Evolutionary conservation across 352 stramenopile species (phyloP).

Genomic region (Globisporangium mamillatum): DNA sequence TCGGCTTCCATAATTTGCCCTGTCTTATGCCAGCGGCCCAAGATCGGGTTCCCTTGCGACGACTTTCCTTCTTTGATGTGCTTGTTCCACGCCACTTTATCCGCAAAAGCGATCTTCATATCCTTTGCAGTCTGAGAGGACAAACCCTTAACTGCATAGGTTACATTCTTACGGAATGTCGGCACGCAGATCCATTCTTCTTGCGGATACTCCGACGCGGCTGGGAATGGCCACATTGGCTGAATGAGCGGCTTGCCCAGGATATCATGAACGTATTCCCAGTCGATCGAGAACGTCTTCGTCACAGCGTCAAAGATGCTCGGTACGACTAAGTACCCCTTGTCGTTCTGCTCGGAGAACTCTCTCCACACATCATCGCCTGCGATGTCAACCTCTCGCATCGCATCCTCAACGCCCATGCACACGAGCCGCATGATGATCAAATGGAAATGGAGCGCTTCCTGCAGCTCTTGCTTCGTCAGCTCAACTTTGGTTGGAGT

Average conservation of each 20-base stretch:
- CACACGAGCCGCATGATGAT: conserved; percentile 76
- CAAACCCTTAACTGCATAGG: conserved; percentile 56
- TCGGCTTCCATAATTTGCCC: conserved; percentile 62
- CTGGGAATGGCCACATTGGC: conserved; percentile 63
- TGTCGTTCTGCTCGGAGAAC: conserved; percentile 87
- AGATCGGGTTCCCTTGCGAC: conserved; percentile 63
- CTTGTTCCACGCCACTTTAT: conserved; percentile 43
- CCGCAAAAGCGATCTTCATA: conserved; percentile 41
- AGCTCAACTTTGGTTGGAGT: conserved; percentile 36
- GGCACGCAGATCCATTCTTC: conserved; percentile 78
- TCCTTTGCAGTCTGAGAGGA: conserved; percentile 39
- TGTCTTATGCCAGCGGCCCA: conserved; percentile 72
- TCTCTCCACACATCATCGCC: conserved; percentile 69
- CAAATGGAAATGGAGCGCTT: conserved; percentile 74
- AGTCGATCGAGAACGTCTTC: conserved; percentile 40
- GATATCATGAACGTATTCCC: conserved; percentile 62
- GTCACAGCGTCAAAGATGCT: conserved; percentile 19
- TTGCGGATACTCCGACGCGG: conserved; percentile 11
- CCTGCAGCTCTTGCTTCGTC: conserved; percentile 51
- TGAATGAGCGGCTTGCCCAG: conserved; percentile 60
- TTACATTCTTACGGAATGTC: conserved; percentile 63
- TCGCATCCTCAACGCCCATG: conserved; percentile 68
- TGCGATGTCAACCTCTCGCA: conserved; percentile 63
- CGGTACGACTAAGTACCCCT: conserved; percentile 81
- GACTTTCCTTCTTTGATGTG: conserved; percentile 70